phyloP scores from a whole-genome alignment of 129 eudicot species.

The Pittosporum tobira region DNA sequence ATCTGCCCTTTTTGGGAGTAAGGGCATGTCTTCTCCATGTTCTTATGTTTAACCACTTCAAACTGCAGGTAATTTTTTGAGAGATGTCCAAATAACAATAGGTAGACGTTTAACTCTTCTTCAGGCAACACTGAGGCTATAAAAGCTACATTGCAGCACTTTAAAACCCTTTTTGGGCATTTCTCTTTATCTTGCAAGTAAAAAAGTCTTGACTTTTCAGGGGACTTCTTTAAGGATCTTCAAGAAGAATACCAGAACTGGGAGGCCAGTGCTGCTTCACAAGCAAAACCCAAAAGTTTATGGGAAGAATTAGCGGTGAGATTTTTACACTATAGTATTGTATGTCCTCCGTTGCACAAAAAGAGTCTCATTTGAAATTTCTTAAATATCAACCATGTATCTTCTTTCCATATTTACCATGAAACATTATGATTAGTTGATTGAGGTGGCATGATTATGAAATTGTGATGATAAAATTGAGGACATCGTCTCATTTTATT shows the following conservation, averaged over 20 bases:
- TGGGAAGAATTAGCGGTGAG: constrained; percentile 94
- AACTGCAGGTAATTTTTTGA: constrained; percentile 94
- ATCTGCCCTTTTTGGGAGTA: constrained; percentile 10
- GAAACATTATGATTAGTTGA: too few relatives aligned
- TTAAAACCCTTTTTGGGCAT: constrained; percentile 4
- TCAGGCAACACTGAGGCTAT: constrained; percentile 1
- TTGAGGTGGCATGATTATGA: too few relatives aligned
- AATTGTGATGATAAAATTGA: too few relatives aligned
- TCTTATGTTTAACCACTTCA: constrained; percentile 49
- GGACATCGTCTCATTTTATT: too few relatives aligned
- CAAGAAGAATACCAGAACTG: constrained; percentile 84
- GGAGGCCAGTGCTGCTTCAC: constrained; percentile 72
- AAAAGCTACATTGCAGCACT: constrained; percentile 14
- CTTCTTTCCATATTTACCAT: too few relatives aligned
- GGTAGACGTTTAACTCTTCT: constrained; percentile 59
- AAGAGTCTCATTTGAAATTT: too few relatives aligned
- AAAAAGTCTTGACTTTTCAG: constrained; percentile 32
- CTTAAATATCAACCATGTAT: too few relatives aligned
- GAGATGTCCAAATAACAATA: constrained; percentile 89
- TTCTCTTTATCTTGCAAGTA: constrained; percentile 10
- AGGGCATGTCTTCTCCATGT: constrained; percentile 19
- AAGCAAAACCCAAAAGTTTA: constrained; percentile 84
- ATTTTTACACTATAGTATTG: neutral
- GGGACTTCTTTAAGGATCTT: constrained; percentile 81
- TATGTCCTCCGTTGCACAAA: too few relatives aligned